phyloP scores from a whole-genome alignment of 306 rosid species.

The Prinsepia uniflora region DNA sequence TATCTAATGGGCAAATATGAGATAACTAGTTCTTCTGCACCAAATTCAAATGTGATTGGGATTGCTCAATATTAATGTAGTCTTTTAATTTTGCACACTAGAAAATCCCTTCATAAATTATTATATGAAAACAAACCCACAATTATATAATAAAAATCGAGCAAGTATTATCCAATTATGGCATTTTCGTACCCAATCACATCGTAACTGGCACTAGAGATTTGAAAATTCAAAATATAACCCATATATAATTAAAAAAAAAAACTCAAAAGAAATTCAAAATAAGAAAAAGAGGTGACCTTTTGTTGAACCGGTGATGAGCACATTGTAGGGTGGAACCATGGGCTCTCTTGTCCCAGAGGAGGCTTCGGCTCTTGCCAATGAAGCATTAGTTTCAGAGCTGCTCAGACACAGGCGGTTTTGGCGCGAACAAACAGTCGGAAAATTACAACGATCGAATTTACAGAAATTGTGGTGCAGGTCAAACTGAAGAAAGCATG shows the following conservation, averaged over 20 bases:
- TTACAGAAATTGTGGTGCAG: slow-evolving; percentile 3
- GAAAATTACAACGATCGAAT: slow-evolving; percentile 18
- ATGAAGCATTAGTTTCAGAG: slow-evolving; percentile 5
- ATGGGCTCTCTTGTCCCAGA: slow-evolving; percentile 37
- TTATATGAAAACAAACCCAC: too few species aligned
- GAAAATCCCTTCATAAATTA: too few species aligned
- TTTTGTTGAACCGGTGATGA: slow-evolving; percentile 90
- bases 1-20: too few species aligned
- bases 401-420: slow-evolving; percentile 7
- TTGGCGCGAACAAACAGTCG: slow-evolving; percentile 32
- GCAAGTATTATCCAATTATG: too few species aligned
- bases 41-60: too few species aligned
- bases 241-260: not conserved
- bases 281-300: slow-evolving; percentile 32
- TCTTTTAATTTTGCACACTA: too few species aligned
- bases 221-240: not conserved
- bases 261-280: not conserved
- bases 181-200: too few species aligned
- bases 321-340: slow-evolving; percentile 79
- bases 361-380: slow-evolving; percentile 18
- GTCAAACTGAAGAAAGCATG: slow-evolving; percentile 9
- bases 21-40: too few species aligned
- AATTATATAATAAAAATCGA: too few species aligned
- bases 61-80: too few species aligned
- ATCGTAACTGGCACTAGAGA: too few species aligned